Base-by-base conservation (phyloP, 2,329 filamentous ascomycete genomes). In the Fusarium setosum region DNA sequence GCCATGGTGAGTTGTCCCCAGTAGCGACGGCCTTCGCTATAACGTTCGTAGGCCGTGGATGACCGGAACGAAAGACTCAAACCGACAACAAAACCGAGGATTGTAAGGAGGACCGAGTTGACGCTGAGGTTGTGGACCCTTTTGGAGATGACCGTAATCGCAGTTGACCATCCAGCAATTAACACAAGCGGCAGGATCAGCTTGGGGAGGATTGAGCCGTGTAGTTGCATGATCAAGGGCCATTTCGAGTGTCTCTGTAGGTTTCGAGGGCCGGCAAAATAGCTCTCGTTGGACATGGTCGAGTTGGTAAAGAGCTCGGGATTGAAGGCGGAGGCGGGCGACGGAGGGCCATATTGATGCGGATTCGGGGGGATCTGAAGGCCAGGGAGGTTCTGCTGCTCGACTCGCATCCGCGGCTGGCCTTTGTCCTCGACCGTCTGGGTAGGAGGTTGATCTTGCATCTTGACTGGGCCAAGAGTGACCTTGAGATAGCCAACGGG, bases 21-120 rank as follows among this genome's bases (percentile, higher is more conserved):
- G 68, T 84, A 87, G 66, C 86, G 87, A 34, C 89, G 82, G 20
- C 89, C 89, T 58, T 91, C 89, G 20, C 81, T 82, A 73, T 88
- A 89, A 59, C 90, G 86, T 77, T 94, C 92, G 69, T 94, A 94
- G 13, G 92, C 92, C 7, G 91, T 92, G 2, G 90, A 89, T 57
- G 86, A 91, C 48, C 92, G 87, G 80, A 94, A 93, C 1, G 90
- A 93, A 18, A 94, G 84, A 6, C 89, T 86, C 56, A 94, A 80
- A 85, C 89, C 89, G 73, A 94, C 91, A 56, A 94, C 90, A 80
- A 94, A 94, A 89, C 92, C 92, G 31, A 91, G 86, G 38, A 94
- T 88, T 1, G 91, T 94, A 50, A 94, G 82, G 18, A 94, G 82
- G 21, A 80, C 77, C 0, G 77, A 77, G 56, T 79, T 70, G 53